phyloP scores from a whole-genome alignment of 164 flowering plant species.

The Platanus orientalis region DNA sequence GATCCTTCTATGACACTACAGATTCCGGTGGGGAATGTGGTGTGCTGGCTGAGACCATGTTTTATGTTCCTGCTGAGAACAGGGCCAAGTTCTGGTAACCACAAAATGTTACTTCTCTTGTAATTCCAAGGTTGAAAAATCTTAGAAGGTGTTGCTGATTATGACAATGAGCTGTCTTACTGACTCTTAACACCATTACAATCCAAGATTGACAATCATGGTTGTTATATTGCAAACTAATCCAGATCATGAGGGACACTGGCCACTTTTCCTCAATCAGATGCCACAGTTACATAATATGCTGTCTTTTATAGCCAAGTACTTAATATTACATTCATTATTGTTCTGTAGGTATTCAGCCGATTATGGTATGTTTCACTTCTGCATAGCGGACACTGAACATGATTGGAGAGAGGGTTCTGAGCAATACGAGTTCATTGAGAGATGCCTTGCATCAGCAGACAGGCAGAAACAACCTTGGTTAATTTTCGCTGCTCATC shows the following conservation, averaged over 20 bases:
- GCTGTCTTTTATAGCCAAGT: background rate
- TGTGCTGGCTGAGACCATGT: slow-evolving; percentile 79
- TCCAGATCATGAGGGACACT: background rate
- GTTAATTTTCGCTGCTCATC: slow-evolving; percentile 79
- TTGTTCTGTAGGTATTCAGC: slow-evolving; percentile 56
- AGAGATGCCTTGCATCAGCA: slow-evolving; percentile 67
- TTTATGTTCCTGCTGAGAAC: slow-evolving; percentile 80
- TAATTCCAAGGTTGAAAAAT: background rate
- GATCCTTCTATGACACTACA: slow-evolving; percentile 55
- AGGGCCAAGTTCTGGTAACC: slow-evolving; percentile 82
- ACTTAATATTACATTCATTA: background rate
- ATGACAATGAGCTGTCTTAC: no score
- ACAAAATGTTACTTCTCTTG: background rate
- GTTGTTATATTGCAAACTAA: no score
- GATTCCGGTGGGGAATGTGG: slow-evolving; percentile 97
- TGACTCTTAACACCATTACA: no score
- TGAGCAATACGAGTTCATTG: slow-evolving; percentile 72
- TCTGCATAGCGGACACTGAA: slow-evolving; percentile 81
- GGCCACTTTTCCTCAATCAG: background rate
- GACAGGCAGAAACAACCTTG: slow-evolving; percentile 84
- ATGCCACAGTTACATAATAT: background rate
- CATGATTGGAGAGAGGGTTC: slow-evolving; percentile 91
- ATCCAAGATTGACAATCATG: no score
- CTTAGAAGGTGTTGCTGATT: background rate
- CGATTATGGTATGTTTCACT: slow-evolving; percentile 85